phyloP scores from a whole-genome alignment of 257 asterid genomes.

The Penstemon davidsonii region DNA sequence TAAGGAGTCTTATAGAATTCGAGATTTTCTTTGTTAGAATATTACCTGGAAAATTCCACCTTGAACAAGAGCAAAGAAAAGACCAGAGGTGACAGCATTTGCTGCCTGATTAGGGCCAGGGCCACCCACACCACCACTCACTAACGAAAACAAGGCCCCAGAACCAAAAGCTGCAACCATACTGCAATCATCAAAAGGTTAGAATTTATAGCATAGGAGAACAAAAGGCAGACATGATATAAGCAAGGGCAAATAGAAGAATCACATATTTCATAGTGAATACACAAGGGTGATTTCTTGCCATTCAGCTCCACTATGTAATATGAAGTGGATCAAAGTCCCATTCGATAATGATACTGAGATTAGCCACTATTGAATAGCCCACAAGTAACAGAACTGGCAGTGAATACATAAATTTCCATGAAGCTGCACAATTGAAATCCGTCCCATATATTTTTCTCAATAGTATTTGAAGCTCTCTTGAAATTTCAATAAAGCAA shows the following conservation, averaged over 20 bases:
- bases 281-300: background rate
- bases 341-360: background rate
- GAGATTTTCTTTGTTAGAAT: background rate
- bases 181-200: constrained; percentile 47
- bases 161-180: constrained; percentile 97
- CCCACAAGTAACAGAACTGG: too few relatives aligned
- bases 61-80: constrained; percentile 84
- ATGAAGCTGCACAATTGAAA: too few relatives aligned
- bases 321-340: constrained; percentile 13
- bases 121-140: constrained; percentile 79
- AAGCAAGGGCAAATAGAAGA: background rate
- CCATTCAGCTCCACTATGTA: background rate
- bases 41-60: constrained; percentile 90
- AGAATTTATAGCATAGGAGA: constrained; percentile 1
- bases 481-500: background rate
- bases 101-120: constrained; percentile 69
- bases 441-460: background rate
- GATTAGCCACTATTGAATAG: background rate
- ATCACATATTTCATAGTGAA: background rate
- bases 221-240: background rate
- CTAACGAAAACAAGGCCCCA: constrained; percentile 80
- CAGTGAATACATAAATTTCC: too few relatives aligned
- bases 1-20: background rate
- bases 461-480: constrained; percentile 1
- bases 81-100: constrained; percentile 73